Evolutionary conservation across 495 filamentous ascomycete species (phyloP).

Genomic region (Neurospora sp.): DNA sequence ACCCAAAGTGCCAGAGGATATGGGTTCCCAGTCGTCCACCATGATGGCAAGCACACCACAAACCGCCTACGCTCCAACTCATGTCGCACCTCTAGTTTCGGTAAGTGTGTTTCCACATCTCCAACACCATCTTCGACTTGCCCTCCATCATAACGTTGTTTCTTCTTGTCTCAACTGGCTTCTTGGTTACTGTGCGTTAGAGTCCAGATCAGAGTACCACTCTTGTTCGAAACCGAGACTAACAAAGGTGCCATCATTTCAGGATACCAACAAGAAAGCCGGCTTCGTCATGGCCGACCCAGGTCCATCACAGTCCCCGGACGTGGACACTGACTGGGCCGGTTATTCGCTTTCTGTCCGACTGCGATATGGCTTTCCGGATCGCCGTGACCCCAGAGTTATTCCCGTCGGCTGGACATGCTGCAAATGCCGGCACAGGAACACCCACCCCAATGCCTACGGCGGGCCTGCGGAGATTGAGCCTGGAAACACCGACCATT

Average conservation of each 20-base stretch:
- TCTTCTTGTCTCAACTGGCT: background rate
- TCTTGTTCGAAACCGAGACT: background rate
- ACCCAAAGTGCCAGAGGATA: background rate
- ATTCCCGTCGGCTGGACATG: background rate
- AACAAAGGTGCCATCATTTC: background rate
- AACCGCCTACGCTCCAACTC: slow-evolving; percentile 39
- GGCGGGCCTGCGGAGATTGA: background rate
- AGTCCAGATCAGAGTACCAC: background rate
- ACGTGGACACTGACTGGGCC: background rate
- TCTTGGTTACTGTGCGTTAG: background rate
- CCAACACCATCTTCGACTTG: background rate
- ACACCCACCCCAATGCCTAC: background rate
- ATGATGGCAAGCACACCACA: slow-evolving; percentile 43
- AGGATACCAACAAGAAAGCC: background rate
- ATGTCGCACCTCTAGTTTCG: background rate
- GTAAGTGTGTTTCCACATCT: background rate
- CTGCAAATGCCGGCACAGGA: background rate
- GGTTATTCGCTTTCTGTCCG: background rate
- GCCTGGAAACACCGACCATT: background rate
- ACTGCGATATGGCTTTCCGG: background rate
- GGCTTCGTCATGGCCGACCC: background rate
- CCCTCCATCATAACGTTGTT: background rate
- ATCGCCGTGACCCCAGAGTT: background rate
- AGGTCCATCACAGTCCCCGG: background rate
- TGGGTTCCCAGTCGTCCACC: slow-evolving; percentile 42